Evolutionary conservation across 441 rosid species (phyloP).

Genomic region (Populus tomentosa): DNA sequence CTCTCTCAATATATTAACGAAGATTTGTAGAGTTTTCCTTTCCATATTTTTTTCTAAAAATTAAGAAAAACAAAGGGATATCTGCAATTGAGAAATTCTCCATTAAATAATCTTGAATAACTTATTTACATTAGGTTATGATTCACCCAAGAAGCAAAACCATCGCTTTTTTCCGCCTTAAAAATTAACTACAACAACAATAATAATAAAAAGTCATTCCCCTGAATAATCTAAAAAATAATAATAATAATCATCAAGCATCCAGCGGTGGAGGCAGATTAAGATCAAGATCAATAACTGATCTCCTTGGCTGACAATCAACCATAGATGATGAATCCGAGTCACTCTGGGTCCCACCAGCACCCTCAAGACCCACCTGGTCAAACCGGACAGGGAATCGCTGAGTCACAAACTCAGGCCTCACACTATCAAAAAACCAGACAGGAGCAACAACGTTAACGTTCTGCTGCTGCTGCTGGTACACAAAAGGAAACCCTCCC

Average conservation of each 20-base stretch:
- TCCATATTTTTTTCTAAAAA: not conserved
- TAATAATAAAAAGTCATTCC: not conserved
- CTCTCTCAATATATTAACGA: too few relatives aligned
- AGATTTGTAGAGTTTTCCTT: not conserved
- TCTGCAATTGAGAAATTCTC: constrained; percentile 9
- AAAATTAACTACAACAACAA: not conserved
- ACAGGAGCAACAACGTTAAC: too few relatives aligned
- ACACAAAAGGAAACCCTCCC: constrained; percentile 44
- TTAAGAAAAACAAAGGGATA: not conserved
- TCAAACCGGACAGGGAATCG: constrained; percentile 13
- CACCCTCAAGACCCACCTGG: constrained; percentile 9
- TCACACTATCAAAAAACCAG: too few relatives aligned
- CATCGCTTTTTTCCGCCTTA: not conserved
- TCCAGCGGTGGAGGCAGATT: constrained; percentile 51
- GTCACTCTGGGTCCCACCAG: constrained; percentile 28
- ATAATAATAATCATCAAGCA: not conserved
- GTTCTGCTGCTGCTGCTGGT: constrained; percentile 22
- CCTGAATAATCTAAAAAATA: not conserved
- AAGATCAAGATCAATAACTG: constrained; percentile 42
- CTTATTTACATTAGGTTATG: constrained; percentile 19
- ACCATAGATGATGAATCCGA: constrained; percentile 51
- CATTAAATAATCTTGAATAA: constrained; percentile 10
- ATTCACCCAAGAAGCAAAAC: constrained; percentile 19
- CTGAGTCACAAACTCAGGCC: constrained; percentile 26
- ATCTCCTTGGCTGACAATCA: constrained; percentile 25